These are phyloP conservation scores for Mycena filopes DNA, from an alignment of 768 basidiomycete genomes.

Conservation along the genomic window DNA sequence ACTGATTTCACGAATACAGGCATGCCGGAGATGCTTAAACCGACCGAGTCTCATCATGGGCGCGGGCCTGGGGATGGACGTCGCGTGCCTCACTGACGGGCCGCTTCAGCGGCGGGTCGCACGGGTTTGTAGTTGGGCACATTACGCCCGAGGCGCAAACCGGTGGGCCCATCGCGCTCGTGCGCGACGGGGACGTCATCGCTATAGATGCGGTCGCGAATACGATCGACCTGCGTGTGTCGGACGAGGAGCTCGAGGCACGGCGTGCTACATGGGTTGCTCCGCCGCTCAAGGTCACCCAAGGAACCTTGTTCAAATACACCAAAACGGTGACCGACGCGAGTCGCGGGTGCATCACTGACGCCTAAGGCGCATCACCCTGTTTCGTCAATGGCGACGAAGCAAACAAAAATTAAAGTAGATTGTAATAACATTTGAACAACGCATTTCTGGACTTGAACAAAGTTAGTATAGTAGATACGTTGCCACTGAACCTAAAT, in stretches of 20 bases:
- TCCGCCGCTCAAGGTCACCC: conserved; percentile 84
- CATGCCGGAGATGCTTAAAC: conserved; percentile 99
- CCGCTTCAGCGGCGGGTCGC: conserved; percentile 98
- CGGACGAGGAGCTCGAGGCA: conserved; percentile 80
- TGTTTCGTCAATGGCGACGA: background rate
- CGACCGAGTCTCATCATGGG: conserved; percentile 99
- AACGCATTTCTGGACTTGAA: background rate
- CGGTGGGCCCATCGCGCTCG: conserved; percentile 92
- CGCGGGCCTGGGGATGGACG: conserved; percentile 94
- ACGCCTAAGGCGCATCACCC: conserved; percentile 55
- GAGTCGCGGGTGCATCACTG: conserved; percentile 92
- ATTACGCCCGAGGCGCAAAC: conserved; percentile 97
- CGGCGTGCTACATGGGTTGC: conserved; percentile 82
- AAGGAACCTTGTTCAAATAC: conserved; percentile 92
- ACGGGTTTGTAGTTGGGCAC: conserved; percentile 97
- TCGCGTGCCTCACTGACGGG: conserved; percentile 97
- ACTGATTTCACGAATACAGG: conserved; percentile 60
- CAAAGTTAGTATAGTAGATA: conserved; percentile 16
- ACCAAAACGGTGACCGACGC: conserved; percentile 90
- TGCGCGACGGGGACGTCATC: conserved; percentile 88
- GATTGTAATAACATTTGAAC: no score
- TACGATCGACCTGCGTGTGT: conserved; percentile 80
- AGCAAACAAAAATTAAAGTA: no score
- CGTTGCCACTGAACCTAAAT: background rate
- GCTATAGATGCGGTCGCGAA: conserved; percentile 91